These are phyloP conservation scores for Daldinia loculata DNA, from an alignment of 495 filamentous ascomycete species.

Conservation along the genomic window DNA sequence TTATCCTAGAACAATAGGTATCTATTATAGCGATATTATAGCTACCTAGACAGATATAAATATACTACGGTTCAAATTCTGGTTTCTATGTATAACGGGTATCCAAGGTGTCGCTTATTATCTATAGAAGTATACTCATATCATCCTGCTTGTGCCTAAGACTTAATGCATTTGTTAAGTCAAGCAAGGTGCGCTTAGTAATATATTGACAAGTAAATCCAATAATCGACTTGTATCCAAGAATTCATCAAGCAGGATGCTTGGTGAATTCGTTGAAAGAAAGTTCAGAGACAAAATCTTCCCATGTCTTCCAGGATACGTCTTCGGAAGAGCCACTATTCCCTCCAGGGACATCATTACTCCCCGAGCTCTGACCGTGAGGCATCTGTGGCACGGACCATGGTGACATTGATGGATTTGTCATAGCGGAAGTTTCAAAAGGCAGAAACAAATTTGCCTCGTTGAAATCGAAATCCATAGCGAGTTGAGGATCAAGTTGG, in stretches of 20 bases:
- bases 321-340: not conserved
- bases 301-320: slow-evolving; percentile 17
- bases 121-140: no score
- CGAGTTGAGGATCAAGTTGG: not conserved
- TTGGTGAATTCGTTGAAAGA: slow-evolving; percentile 4
- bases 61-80: no score
- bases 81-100: no score
- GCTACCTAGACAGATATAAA: no score
- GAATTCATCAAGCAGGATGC: not conserved
- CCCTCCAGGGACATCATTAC: not conserved
- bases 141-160: no score
- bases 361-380: not conserved
- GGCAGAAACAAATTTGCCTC: not conserved
- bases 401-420: not conserved
- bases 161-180: no score
- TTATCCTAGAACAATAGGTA: no score
- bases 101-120: no score
- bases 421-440: not conserved
- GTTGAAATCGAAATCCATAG: not conserved
- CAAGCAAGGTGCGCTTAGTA: no score
- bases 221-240: not conserved
- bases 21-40: no score
- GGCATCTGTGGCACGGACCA: slow-evolving; percentile 1
- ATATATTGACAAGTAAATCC: not conserved
- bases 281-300: slow-evolving; percentile 16